phyloP scores from a whole-genome alignment of 2,329 filamentous ascomycete genomes.

The Hypoxylon sp. region DNA sequence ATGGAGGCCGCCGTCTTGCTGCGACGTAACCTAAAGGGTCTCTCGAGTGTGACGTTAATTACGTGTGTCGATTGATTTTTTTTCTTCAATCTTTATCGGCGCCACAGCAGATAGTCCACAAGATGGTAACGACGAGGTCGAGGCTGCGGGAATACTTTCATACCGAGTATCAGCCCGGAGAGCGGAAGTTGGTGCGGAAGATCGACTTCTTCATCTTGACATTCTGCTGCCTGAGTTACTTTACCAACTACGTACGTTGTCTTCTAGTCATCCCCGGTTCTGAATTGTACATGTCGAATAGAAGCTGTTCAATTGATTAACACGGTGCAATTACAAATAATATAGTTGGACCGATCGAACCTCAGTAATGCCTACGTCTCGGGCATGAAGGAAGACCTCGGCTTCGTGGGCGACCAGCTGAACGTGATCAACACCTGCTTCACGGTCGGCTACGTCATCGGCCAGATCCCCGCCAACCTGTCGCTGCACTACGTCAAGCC shows the following conservation, averaged over 20 bases:
- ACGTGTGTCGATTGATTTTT: not conserved
- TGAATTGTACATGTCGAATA: not conserved
- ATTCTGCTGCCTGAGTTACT: constrained; percentile 71
- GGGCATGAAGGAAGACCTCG: constrained; percentile 64
- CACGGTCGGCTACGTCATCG: constrained; percentile 60
- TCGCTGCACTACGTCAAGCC: constrained; percentile 73
- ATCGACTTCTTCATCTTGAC: constrained; percentile 74
- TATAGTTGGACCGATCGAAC: constrained; percentile 62
- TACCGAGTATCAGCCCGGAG: constrained; percentile 50
- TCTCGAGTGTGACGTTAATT: constrained; percentile 11
- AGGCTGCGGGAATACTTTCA: constrained; percentile 48
- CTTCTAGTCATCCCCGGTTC: not conserved
- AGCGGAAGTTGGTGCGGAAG: constrained; percentile 64
- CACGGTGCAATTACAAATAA: not conserved
- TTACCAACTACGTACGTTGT: constrained; percentile 63
- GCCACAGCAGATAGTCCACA: constrained; percentile 15
- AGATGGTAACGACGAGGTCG: constrained; percentile 40
- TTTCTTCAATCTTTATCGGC: not conserved
- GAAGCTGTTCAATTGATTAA: constrained; percentile 7
- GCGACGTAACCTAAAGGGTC: constrained; percentile 5
- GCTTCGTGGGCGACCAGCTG: constrained; percentile 61
- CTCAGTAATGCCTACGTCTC: constrained; percentile 67
- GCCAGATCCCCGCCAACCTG: constrained; percentile 71
- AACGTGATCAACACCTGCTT: constrained; percentile 67
- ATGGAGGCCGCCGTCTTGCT: constrained; percentile 18